These are phyloP conservation scores for Iris macrosiphon DNA, from an alignment of 106 monocot species.

Conservation along the genomic window DNA sequence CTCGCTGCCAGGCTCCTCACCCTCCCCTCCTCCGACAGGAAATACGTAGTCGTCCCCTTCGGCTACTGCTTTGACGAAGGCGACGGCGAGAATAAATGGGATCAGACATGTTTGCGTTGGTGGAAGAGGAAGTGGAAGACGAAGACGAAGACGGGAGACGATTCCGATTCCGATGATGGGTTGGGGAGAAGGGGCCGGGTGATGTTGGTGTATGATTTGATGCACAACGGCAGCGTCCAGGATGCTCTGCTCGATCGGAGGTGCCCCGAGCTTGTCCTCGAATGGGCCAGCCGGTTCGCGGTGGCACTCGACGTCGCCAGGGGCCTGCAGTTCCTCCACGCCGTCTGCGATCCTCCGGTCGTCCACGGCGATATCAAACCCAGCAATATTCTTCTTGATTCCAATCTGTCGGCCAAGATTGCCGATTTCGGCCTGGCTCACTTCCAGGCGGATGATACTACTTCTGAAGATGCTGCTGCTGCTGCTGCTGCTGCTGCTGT, in stretches of 20 bases:
- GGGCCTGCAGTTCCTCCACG: slow-evolving; percentile 71
- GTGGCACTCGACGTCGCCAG: slow-evolving; percentile 58
- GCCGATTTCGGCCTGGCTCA: slow-evolving; percentile 87
- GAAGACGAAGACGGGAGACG: slow-evolving; percentile 4
- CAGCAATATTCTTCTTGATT: slow-evolving; percentile 89
- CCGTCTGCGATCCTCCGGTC: slow-evolving; percentile 54
- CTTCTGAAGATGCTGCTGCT: neutral
- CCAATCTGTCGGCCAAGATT: slow-evolving; percentile 56
- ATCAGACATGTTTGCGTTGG: neutral
- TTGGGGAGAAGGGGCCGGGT: slow-evolving; percentile 15
- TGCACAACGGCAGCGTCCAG: slow-evolving; percentile 83
- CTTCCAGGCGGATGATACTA: slow-evolving; percentile 7
- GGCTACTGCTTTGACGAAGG: slow-evolving; percentile 30
- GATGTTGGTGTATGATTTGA: slow-evolving; percentile 74
- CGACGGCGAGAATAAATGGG: no score
- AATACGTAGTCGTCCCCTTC: slow-evolving; percentile 42
- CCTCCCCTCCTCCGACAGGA: neutral
- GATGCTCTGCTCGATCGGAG: slow-evolving; percentile 62
- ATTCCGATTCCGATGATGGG: neutral
- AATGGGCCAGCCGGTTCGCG: slow-evolving; percentile 46
- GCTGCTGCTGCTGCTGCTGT: slow-evolving; percentile 4
- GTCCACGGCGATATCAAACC: slow-evolving; percentile 93
- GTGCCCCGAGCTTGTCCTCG: slow-evolving; percentile 52
- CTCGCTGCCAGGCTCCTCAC: slow-evolving; percentile 36
- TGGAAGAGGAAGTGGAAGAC: slow-evolving; percentile 12